These are phyloP conservation scores for Besnoitia besnoiti DNA, from an alignment of 169 alveolate genomes.

Conservation along the genomic window DNA sequence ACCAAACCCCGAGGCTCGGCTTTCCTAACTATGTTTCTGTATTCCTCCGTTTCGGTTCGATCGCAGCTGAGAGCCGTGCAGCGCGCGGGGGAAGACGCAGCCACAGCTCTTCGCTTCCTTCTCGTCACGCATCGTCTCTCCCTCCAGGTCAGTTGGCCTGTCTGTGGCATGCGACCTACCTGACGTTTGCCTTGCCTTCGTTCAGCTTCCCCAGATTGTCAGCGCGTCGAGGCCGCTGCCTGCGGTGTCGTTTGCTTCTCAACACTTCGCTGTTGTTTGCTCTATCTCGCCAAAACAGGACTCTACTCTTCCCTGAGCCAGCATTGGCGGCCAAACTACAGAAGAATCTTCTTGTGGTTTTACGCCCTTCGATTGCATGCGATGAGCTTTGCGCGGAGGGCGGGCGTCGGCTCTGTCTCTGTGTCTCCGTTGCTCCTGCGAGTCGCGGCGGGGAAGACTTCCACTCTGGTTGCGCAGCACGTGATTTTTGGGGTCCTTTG, in stretches of 20 bases:
- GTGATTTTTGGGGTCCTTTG: no score
- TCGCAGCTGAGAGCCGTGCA: not conserved
- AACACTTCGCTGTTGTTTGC: not conserved
- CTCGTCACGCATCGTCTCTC: not conserved
- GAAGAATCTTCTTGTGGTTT: no score
- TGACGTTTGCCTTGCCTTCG: not conserved
- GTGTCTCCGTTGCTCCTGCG: no score
- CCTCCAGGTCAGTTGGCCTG: no score
- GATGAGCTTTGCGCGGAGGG: no score
- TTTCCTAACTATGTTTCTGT: not conserved
- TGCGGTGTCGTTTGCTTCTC: not conserved
- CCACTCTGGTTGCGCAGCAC: no score
- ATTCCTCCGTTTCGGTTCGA: not conserved
- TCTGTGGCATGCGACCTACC: not conserved
- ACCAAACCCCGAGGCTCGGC: not conserved
- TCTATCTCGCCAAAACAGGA: not conserved
- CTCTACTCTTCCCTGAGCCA: no score
- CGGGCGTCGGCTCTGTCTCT: no score
- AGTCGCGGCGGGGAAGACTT: no score
- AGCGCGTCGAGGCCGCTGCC: not conserved
- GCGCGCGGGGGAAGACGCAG: not conserved
- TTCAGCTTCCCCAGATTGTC: not conserved
- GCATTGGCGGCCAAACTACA: no score
- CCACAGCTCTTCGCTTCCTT: not conserved
- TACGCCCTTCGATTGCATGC: no score